These are phyloP conservation scores for Calycina marina DNA, from an alignment of 2,329 filamentous ascomycete species.

Conservation along the genomic window DNA sequence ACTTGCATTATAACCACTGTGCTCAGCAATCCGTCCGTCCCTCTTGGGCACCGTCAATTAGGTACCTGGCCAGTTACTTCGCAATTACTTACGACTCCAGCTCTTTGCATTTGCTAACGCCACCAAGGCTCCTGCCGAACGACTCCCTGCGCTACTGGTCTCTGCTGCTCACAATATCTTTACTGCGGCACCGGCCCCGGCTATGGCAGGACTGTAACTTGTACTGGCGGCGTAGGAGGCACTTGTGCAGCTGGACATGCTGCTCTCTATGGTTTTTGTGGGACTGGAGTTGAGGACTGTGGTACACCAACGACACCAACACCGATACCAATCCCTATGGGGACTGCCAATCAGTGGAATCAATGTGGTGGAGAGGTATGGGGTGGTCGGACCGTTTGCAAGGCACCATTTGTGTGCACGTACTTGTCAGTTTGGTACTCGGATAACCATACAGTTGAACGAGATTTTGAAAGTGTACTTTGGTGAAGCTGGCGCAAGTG, in stretches of 20 bases:
- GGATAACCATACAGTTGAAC: no score
- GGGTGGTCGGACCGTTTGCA: constrained; percentile 9
- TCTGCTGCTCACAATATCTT: constrained; percentile 1
- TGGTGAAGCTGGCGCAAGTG: no score
- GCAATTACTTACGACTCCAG: no score
- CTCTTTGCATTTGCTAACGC: no score
- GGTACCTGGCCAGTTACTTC: no score
- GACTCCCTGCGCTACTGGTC: neutral
- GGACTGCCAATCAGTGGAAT: neutral
- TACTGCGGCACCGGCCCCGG: constrained; percentile 2
- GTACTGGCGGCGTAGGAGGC: constrained; percentile 8
- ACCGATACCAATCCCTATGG: neutral
- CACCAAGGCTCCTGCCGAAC: constrained; percentile 1
- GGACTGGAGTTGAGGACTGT: constrained; percentile 5
- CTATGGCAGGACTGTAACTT: constrained; percentile 4
- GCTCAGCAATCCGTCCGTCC: no score
- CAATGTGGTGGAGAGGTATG: constrained; percentile 11
- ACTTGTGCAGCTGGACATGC: constrained; percentile 8
- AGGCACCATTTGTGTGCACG: constrained; percentile 6
- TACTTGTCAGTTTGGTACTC: constrained; percentile 6
- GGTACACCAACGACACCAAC: neutral
- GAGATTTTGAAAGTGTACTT: no score
- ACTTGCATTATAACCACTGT: no score
- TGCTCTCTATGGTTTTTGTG: constrained; percentile 9
- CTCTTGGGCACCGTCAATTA: no score